Evolutionary conservation across 495 filamentous ascomycete genomes (phyloP), one percentile per base, ranked within the genome.

Genomic region (Trichoderma virens): DNA sequence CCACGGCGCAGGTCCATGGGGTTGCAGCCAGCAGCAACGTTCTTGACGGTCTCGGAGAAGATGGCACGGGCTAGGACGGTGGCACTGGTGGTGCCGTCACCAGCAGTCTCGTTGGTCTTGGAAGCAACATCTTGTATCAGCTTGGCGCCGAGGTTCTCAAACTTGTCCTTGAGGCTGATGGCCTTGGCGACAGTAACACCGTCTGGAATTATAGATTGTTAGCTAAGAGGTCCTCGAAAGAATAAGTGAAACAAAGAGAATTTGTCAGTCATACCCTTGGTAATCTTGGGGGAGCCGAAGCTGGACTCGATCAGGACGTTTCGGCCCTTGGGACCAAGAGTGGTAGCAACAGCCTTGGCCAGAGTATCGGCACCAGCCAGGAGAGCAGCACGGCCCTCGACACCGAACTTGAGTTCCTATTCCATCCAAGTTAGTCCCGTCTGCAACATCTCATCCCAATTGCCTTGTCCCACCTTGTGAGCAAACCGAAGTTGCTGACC

Each of bases 41-140:
- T 98, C 88, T 98, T 98, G 73, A 98, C 94, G 56, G 93, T 97
- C 85, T 98, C 95, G 76, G 94, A 94, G 85, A 98, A 98, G 82
- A 98, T 98, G 73, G 93, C 91, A 70, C 93, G 91, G 70, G 92
- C 95, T 61, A 98, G 90, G 71, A 97, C 93, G 64, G 94, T 98
- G 67, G 94, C 94, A 63, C 92, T 96, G 65, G 94, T 98, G 67
- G 94, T 98, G 78, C 94, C 94, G 74, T 98, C 94, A 88, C 94
- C 94, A 65, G 94, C 94, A 70, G 92, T 86, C 80, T 98, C 94
- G 83, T 98, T 98, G 68, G 94, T 98, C 87, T 98, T 98, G 71
- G 90, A 95, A 70, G 94, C 95, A 65, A 98, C 94, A 76, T 98
- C 94, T 82, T 97, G 93, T 69, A 98, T 85, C 64, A 98, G 86